These are phyloP conservation scores for Fusarium tricinctum DNA, from an alignment of 2,329 filamentous ascomycete species.

Conservation along the genomic window DNA sequence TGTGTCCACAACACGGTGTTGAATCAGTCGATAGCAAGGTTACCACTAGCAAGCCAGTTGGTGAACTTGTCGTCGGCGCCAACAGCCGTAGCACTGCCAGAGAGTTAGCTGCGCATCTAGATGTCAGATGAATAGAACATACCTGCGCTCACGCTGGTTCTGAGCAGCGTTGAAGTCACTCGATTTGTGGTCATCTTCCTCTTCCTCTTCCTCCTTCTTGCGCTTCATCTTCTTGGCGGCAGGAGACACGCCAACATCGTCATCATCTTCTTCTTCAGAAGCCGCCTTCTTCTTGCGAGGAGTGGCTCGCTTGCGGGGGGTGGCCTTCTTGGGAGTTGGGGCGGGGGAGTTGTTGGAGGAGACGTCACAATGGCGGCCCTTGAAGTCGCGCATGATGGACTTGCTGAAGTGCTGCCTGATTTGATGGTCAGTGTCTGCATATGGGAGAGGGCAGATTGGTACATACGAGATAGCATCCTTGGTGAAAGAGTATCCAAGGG, in stretches of 20 bases:
- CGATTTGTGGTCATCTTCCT: conserved; percentile 33
- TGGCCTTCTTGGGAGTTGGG: conserved; percentile 40
- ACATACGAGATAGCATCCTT: conserved; percentile 58
- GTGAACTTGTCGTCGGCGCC: conserved; percentile 24
- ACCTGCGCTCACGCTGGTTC: conserved; percentile 40
- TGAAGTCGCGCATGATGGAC: conserved; percentile 55
- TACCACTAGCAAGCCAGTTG: conserved; percentile 23
- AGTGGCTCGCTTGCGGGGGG: conserved; percentile 39
- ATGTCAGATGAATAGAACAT: background rate
- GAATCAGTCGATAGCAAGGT: background rate
- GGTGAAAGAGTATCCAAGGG: conserved; percentile 55
- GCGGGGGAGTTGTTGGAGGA: conserved; percentile 16
- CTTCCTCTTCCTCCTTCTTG: conserved; percentile 41
- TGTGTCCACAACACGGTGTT: background rate
- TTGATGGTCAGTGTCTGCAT: background rate
- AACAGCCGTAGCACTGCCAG: conserved; percentile 30
- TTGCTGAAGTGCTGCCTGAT: conserved; percentile 59
- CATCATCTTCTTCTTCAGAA: conserved; percentile 34
- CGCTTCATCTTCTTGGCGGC: conserved; percentile 52
- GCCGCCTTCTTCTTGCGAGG: conserved; percentile 36
- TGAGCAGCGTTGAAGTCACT: conserved; percentile 15
- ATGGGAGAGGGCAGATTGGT: background rate
- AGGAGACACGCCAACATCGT: conserved; percentile 38
- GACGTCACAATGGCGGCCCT: conserved; percentile 44
- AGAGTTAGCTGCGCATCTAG: conserved; percentile 9